phyloP scores from a whole-genome alignment of 495 filamentous ascomycete genomes.

The Annulohypoxylon maeteangense region DNA sequence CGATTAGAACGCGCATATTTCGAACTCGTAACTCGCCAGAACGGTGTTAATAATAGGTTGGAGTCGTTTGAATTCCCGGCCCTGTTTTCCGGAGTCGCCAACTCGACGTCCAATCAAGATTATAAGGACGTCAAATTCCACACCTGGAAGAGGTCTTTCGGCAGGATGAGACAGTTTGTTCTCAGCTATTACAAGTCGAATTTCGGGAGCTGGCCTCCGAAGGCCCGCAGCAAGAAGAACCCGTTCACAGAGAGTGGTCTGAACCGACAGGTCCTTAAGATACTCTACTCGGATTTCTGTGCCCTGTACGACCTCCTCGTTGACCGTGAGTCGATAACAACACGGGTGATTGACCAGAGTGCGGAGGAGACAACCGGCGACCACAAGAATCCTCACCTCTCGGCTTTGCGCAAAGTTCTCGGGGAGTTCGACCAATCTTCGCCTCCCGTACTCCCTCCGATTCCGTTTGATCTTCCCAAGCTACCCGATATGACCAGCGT shows the following conservation, averaged over 20 bases:
- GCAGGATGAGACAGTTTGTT: slow-evolving; percentile 76
- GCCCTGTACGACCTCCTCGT: slow-evolving; percentile 89
- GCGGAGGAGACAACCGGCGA: slow-evolving; percentile 49
- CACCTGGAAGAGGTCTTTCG: slow-evolving; percentile 79
- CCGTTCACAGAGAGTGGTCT: slow-evolving; percentile 84
- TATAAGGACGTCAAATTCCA: slow-evolving; percentile 84
- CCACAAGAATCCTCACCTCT: slow-evolving; percentile 54
- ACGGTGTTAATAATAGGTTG: slow-evolving; percentile 73
- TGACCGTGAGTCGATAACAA: slow-evolving; percentile 72
- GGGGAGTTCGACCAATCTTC: slow-evolving; percentile 87
- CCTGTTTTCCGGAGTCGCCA: slow-evolving; percentile 87
- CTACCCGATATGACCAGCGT: slow-evolving; percentile 74
- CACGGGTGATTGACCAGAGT: slow-evolving; percentile 65
- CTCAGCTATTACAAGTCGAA: slow-evolving; percentile 81
- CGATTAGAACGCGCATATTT: slow-evolving; percentile 83
- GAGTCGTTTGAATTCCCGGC: slow-evolving; percentile 89
- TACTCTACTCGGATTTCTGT: slow-evolving; percentile 87
- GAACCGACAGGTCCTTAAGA: slow-evolving; percentile 82
- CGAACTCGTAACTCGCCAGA: slow-evolving; percentile 76
- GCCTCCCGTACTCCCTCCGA: slow-evolving; percentile 87
- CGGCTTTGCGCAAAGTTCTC: slow-evolving; percentile 75
- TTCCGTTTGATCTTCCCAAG: slow-evolving; percentile 90
- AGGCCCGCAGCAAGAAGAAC: slow-evolving; percentile 91
- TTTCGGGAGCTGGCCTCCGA: slow-evolving; percentile 95
- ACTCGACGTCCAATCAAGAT: slow-evolving; percentile 76